These are phyloP conservation scores for Cavenderia fasciculata DNA, from an alignment of 78 protist species.

Conservation along the genomic window DNA sequence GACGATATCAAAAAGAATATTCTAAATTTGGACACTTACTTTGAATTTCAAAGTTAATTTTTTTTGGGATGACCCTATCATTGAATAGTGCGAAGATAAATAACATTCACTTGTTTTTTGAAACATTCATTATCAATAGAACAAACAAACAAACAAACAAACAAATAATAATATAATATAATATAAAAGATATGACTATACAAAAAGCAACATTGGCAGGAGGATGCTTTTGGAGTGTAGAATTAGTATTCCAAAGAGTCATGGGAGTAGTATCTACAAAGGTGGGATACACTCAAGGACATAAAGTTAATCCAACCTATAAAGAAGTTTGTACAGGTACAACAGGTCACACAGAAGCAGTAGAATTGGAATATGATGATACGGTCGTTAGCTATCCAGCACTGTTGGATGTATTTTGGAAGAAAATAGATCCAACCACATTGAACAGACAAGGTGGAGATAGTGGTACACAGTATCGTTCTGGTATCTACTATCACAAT, in stretches of 20 bases:
- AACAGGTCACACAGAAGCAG: constrained; percentile 94
- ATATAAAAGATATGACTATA: not conserved
- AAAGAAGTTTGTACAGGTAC: constrained; percentile 86
- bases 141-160: too few species aligned
- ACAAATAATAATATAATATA: too few species aligned
- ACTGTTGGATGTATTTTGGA: constrained; percentile 80
- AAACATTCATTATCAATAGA: too few species aligned
- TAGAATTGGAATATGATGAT: constrained; percentile 87
- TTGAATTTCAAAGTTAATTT: too few species aligned
- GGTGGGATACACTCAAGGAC: constrained; percentile 66
- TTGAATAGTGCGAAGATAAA: too few species aligned
- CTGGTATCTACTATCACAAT: constrained; percentile 79
- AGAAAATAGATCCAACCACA: constrained; percentile 89
- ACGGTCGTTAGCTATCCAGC: not conserved
- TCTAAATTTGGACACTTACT: too few species aligned
- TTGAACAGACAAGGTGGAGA: constrained; percentile 93
- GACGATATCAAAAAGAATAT: too few species aligned
- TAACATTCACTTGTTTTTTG: too few species aligned
- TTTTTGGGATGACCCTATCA: too few species aligned
- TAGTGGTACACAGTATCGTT: constrained; percentile 93
- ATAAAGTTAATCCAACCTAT: constrained; percentile 49
- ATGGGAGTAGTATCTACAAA: constrained; percentile 20
- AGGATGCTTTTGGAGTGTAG: constrained; percentile 72
- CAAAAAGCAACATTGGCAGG: constrained; percentile 67
- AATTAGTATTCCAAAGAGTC: constrained; percentile 51